Evolutionary conservation across 2,329 filamentous ascomycete species (phyloP).

Genomic region (Westerdykella sp.): DNA sequence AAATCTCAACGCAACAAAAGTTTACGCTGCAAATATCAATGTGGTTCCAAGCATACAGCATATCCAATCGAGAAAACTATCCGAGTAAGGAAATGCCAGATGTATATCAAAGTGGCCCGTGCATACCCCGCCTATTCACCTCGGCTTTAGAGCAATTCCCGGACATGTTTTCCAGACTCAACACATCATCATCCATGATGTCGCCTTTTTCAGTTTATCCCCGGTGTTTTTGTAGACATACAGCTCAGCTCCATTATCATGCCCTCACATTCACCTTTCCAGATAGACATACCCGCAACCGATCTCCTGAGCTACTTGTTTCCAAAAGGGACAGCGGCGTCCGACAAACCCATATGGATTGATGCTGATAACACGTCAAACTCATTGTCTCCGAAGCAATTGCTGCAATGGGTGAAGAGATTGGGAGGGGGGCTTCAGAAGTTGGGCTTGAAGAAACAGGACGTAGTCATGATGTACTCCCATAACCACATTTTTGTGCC

Average conservation of each 20-base stretch:
- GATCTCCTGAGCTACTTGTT: slow-evolving; percentile 36
- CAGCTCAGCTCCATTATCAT: slow-evolving; percentile 23
- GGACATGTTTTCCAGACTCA: too few species aligned
- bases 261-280: slow-evolving; percentile 43
- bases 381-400: slow-evolving; percentile 44
- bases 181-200: background rate
- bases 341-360: slow-evolving; percentile 49
- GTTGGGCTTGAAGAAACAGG: slow-evolving; percentile 43
- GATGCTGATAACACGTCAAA: slow-evolving; percentile 44
- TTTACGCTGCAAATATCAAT: too few species aligned
- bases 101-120: background rate
- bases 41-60: too few species aligned
- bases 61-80: too few species aligned
- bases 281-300: slow-evolving; percentile 43
- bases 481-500: slow-evolving; percentile 53
- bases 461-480: slow-evolving; percentile 51
- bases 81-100: too few species aligned
- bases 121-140: slow-evolving; percentile 1
- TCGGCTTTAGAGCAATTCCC: background rate
- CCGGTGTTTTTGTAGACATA: background rate
- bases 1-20: too few species aligned
- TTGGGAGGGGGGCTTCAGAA: slow-evolving; percentile 46
- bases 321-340: slow-evolving; percentile 26
- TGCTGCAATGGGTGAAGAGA: slow-evolving; percentile 48
- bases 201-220: too few species aligned